Base-by-base conservation (phyloP, 169 alveolate genomes). In the Hepatocystis sp. region DNA sequence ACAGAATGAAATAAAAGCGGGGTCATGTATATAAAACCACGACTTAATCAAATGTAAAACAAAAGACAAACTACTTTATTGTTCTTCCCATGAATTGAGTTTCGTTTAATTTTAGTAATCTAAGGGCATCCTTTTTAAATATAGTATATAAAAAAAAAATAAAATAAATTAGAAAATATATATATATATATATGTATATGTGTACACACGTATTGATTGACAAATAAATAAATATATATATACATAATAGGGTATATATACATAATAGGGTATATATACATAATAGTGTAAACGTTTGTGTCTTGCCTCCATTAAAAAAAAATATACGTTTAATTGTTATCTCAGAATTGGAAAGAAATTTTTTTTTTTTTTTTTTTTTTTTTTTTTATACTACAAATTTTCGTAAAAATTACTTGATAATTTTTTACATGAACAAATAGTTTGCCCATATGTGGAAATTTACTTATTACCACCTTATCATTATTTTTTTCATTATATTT, bases 1-100 rank as follows among this genome's bases (percentile, higher is more conserved):
- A 36, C n/a, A 46, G n/a, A 44, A 19, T 23, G 32, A n/a, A 23
- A 63, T 49, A 49, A 36, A 23, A 44, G 10, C 17, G 5, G 47
- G n/a, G n/a, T n/a, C n/a, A n/a, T n/a, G n/a, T n/a, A n/a, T n/a
- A n/a, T n/a, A 66, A 13, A 39, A 28, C 44, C 15, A 25, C 0
- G 28, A 66, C 21, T 34, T 28, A 66, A 40, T 49, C 21, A 40
- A 56, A 10, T 40, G 34, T 47, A 19, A n/a, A 28, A 46, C 25
- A n/a, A 47, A 0, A 34, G n/a, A 32, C 36, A 46, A 66, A 71
- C 52, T 71, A 71, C 86, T 71, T 71, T 13, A 71, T 56, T 39
- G 58, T 44, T 71, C 86, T 71, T 28, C 86, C 86, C 86, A 71
- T 71, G 86, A 71, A 71, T 56, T 55, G 55, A 10, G 86, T 71